phyloP scores from a whole-genome alignment of 225 moss, liverwort and hornwort genomes.

The Sphagnum contortum region DNA sequence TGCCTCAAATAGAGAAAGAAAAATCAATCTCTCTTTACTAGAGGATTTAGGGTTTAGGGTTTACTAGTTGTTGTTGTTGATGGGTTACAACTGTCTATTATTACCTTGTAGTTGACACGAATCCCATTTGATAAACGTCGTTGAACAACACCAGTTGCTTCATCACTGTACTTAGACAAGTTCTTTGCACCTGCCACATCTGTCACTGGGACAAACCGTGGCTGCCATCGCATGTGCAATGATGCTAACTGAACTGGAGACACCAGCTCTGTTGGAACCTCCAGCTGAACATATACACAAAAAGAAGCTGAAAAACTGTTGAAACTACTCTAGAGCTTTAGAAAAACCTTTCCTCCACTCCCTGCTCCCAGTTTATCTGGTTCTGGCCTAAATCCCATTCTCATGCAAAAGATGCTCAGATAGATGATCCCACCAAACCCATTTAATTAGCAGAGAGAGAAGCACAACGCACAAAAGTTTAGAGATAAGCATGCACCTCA shows the following conservation, averaged over 20 bases:
- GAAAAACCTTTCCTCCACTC: background rate
- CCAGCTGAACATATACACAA: constrained; percentile 45
- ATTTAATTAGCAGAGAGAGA: too few relatives aligned
- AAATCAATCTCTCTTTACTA: too few relatives aligned
- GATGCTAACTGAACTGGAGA: constrained; percentile 90
- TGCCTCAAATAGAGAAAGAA: too few relatives aligned
- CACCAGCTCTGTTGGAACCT: constrained; percentile 88
- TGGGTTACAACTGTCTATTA: too few relatives aligned
- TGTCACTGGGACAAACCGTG: constrained; percentile 54
- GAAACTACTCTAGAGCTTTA: background rate
- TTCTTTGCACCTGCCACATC: constrained; percentile 39
- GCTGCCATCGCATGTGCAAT: constrained; percentile 77
- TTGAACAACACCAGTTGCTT: constrained; percentile 82
- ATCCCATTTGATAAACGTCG: constrained; percentile 94
- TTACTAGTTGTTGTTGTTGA: too few relatives aligned
- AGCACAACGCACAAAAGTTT: too few relatives aligned
- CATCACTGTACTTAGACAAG: constrained; percentile 49
- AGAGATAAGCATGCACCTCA: constrained; percentile 29
- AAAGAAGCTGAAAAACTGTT: background rate
- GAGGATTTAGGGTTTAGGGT: too few relatives aligned
- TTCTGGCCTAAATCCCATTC: too few relatives aligned
- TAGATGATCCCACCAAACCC: too few relatives aligned
- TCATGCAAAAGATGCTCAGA: too few relatives aligned
- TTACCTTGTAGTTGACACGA: constrained; percentile 94
- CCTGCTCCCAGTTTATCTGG: too few relatives aligned